Evolutionary conservation across 352 stramenopile species (phyloP), one percentile per base, ranked within the genome.

Genomic region (Phytophthora lateralis): DNA sequence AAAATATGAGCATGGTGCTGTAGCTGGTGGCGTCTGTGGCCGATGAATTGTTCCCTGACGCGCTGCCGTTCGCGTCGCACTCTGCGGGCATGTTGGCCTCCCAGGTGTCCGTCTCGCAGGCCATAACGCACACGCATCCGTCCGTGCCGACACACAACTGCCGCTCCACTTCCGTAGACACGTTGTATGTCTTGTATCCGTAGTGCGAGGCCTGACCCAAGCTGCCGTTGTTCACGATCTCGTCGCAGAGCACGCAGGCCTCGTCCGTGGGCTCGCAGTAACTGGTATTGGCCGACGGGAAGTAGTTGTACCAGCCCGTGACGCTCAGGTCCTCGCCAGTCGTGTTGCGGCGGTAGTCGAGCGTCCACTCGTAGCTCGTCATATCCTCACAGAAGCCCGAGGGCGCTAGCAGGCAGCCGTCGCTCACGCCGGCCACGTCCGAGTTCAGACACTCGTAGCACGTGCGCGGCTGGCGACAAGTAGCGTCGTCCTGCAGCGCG

Each of bases 401-500:
- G 0, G 79, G 71, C 2, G 70, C 76, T 24, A 93, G 58, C 44
- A 91, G 60, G 53, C 83, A 93, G 54, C 78, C 79, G n/a, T 35
- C 52, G 7, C 18, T 60, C 26, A 75, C 71, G 1, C 61, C 61
- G 6, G 55, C 38, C 6, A 90, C 52, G 26, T 64, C 54, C 37
- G 60, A 53, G 59, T 90, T 90, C 26, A 93, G 65, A 66, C 83
- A 93, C 68, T 90, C 81, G 55, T 82, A 88, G 53, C 83, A 92
- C 0, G 69, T 78, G 37, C 83, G 79, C 30, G 83, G 79, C 54
- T 87, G 58, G 9, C 78, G 81, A 45, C 83, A 93, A 5, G 46
- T 71, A 37, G 61, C 53, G n/a, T 56, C 63, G 7, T 69, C 49
- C 18, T 71, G 42, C n/a, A 71, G 48, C 8, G 60, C 55, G 70